Conservation (phyloP, 345 rosid genomes). For the Eucalyptus pauciflora region DNA sequence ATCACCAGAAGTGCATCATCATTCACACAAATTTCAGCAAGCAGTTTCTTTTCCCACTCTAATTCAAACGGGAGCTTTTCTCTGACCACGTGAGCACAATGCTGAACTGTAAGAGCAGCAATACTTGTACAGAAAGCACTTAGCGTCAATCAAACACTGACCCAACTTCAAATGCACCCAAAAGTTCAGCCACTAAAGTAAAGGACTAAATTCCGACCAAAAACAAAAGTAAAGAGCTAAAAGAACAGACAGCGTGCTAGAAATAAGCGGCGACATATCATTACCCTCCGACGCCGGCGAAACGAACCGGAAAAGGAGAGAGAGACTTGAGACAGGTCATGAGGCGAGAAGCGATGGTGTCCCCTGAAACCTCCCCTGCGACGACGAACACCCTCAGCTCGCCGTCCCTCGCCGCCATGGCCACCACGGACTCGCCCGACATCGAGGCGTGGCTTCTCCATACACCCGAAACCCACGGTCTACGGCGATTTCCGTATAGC, state of each 20-base stretch:
- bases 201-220: neutral
- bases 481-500: neutral
- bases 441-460: constrained; percentile 8
- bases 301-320: constrained; percentile 56
- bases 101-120: neutral
- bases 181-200: neutral
- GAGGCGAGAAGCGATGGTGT: constrained; percentile 75
- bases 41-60: neutral
- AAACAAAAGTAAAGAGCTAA: neutral
- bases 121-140: neutral
- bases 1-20: neutral
- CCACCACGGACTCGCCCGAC: constrained; percentile 24
- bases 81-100: neutral
- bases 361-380: constrained; percentile 94
- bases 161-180: neutral
- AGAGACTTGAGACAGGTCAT: constrained; percentile 65
- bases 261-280: neutral
- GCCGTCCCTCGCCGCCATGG: constrained; percentile 44
- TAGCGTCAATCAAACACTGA: neutral
- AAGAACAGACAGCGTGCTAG: neutral
- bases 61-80: neutral
- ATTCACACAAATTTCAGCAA: neutral
- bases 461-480: neutral
- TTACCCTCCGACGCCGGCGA: constrained; percentile 96
- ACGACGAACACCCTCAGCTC: constrained; percentile 76